Evolutionary conservation across 495 filamentous ascomycete species (phyloP), one percentile per base, ranked within the genome.

Genomic region (Penicillium cataractarum): DNA sequence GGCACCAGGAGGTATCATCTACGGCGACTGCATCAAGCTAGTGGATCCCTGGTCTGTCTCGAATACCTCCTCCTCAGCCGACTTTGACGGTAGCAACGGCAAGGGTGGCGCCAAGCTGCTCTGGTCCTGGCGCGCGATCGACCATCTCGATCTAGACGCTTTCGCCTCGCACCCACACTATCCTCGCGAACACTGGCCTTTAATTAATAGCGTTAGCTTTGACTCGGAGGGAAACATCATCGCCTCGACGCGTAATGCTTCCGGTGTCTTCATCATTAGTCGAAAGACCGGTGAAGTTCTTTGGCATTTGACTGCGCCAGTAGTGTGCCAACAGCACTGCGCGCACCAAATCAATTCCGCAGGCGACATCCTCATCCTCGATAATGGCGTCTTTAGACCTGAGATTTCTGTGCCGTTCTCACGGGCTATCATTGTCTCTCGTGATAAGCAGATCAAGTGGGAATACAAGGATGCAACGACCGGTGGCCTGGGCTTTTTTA

Each of bases 21-120:
- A 81, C 58, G 75, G 67, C 9, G 80, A 81, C 62, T 78, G 74
- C 50, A 82, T 81, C 64, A 80, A 77, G 52, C 68, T 77, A n/a
- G 75, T 80, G 2, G 73, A 74, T 8, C 70, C 70, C 2, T 67
- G 67, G 67, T 51, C 59, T 4, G 17, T 19, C 27, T 62, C 64
- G 4, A 67, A 53, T 6, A 22, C 1, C 0, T 73, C 71, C 7
- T 71, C 71, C 2, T 69, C 68, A 2, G 51, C 55, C n/a, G 71
- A 73, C 58, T 73, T 73, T 53, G 64, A 69, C 26, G 59, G 60
- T 35, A 46, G 44, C 15, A 61, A 58, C 2, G 74, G 73, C 15
- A 65, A 63, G 0, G 65, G 63, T 27, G 68, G 63, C 19, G 72
- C 65, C 4, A 73, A 75, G 49, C 62, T 80, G 0, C 66, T 81